Percentiles rank a stretch among this genome's conserved stretches.
Conservation (phyloP, 2,329 filamentous ascomycete species). For the Colletotrichum lupini region DNA sequence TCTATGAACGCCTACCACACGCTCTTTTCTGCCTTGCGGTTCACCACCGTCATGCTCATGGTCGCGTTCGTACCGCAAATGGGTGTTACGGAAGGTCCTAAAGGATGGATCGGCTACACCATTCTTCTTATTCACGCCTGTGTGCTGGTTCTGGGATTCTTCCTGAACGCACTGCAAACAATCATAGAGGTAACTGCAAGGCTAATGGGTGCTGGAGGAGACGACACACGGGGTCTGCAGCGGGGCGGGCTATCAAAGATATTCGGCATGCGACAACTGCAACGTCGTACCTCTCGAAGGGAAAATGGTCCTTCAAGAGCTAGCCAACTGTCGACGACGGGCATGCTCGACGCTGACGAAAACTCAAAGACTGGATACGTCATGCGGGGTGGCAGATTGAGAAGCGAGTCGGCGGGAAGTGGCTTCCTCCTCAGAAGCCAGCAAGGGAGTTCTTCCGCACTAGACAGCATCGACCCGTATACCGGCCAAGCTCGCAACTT, state of each 20-base stretch:
- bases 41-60: slow-evolving; percentile 80
- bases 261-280: slow-evolving; percentile 90
- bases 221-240: slow-evolving; percentile 75
- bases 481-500: slow-evolving; percentile 57
- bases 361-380: slow-evolving; percentile 71
- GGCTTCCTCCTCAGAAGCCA: slow-evolving; percentile 54
- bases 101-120: slow-evolving; percentile 95
- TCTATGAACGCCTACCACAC: slow-evolving; percentile 98
- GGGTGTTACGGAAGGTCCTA: slow-evolving; percentile 79
- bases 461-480: slow-evolving; percentile 63
- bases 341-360: slow-evolving; percentile 79
- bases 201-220: slow-evolving; percentile 83
- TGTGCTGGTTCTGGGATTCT: slow-evolving; percentile 90
- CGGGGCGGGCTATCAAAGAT: slow-evolving; percentile 89
- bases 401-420: slow-evolving; percentile 72
- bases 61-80: slow-evolving; percentile 88
- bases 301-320: slow-evolving; percentile 72
- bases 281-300: slow-evolving; percentile 74
- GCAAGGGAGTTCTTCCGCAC: slow-evolving; percentile 65
- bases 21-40: slow-evolving; percentile 81
- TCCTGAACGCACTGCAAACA: slow-evolving; percentile 91
- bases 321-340: slow-evolving; percentile 84
- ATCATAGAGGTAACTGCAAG: slow-evolving; percentile 89
- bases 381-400: slow-evolving; percentile 63
- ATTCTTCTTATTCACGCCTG: slow-evolving; percentile 88